phyloP scores from a whole-genome alignment of 1,139 yeast species.

The Lodderomyces orthopsilosis region DNA sequence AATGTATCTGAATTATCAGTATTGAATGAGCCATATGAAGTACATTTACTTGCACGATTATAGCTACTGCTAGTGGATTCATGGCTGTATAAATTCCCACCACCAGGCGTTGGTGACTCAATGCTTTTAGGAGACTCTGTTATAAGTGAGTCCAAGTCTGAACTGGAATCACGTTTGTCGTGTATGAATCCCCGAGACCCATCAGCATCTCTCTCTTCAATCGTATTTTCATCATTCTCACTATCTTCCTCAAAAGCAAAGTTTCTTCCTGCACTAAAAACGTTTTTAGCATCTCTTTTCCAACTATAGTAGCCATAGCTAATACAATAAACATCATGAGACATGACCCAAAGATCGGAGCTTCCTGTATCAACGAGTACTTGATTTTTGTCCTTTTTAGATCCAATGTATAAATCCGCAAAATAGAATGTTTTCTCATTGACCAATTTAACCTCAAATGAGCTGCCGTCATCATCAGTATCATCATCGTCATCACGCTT shows the following conservation, averaged over 20 bases:
- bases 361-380: constrained; percentile 22
- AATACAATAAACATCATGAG: constrained; percentile 29
- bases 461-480: constrained; percentile 11
- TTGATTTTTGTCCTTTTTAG: constrained; percentile 12
- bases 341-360: constrained; percentile 28
- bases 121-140: neutral
- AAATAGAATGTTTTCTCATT: constrained; percentile 8
- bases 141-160: neutral
- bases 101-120: neutral
- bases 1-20: constrained; percentile 28
- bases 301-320: neutral
- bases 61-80: neutral
- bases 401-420: constrained; percentile 11
- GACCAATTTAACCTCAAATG: constrained; percentile 32
- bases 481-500: constrained; percentile 30
- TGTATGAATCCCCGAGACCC: too few relatives aligned
- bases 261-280: neutral
- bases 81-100: neutral
- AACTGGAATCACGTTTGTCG: too few relatives aligned
- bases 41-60: constrained; percentile 1
- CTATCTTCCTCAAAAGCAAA: constrained; percentile 1
- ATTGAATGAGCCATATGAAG: constrained; percentile 9
- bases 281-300: constrained; percentile 1
- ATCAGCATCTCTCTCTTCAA: constrained; percentile 8
- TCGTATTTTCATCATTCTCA: neutral